Conservation (phyloP, 495 filamentous ascomycete species). For the Patellaria atrata region DNA sequence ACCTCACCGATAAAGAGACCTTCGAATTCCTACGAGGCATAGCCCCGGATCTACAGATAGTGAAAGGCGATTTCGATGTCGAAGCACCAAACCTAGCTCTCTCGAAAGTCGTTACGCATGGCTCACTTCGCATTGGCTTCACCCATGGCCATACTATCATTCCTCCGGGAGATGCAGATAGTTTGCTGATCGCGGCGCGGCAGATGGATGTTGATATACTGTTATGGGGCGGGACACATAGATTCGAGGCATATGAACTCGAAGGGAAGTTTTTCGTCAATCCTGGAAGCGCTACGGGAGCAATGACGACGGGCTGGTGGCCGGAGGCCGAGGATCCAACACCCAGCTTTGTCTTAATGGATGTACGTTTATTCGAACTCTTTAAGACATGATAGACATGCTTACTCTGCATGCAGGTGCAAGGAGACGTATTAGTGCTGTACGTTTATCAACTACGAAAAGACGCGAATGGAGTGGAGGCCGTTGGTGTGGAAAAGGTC, state of each 20-base stretch:
- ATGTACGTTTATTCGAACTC: slow-evolving; percentile 41
- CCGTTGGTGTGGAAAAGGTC: slow-evolving; percentile 93
- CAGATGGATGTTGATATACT: slow-evolving; percentile 95
- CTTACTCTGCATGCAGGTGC: slow-evolving; percentile 49
- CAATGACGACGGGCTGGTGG: slow-evolving; percentile 59
- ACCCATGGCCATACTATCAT: slow-evolving; percentile 94
- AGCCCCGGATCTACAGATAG: slow-evolving; percentile 88
- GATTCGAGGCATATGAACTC: slow-evolving; percentile 96
- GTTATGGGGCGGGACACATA: slow-evolving; percentile 93
- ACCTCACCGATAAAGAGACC: slow-evolving; percentile 86
- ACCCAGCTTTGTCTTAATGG: slow-evolving; percentile 98
- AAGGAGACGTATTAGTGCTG: slow-evolving; percentile 90
- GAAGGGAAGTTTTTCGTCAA: slow-evolving; percentile 99
- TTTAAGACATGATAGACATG: neutral
- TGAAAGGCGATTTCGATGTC: slow-evolving; percentile 86
- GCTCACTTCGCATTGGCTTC: slow-evolving; percentile 85
- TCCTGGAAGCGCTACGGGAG: slow-evolving; percentile 86
- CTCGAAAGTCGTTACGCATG: slow-evolving; percentile 89
- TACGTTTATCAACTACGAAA: slow-evolving; percentile 96
- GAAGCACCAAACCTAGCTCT: slow-evolving; percentile 82
- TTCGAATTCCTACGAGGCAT: slow-evolving; percentile 89
- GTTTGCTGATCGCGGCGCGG: slow-evolving; percentile 80
- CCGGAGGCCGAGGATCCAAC: slow-evolving; percentile 64
- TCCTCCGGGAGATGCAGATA: slow-evolving; percentile 77
- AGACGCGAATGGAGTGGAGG: slow-evolving; percentile 76